Conservation (phyloP, 2,329 filamentous ascomycete species). For the Metarhizium anisopliae region DNA sequence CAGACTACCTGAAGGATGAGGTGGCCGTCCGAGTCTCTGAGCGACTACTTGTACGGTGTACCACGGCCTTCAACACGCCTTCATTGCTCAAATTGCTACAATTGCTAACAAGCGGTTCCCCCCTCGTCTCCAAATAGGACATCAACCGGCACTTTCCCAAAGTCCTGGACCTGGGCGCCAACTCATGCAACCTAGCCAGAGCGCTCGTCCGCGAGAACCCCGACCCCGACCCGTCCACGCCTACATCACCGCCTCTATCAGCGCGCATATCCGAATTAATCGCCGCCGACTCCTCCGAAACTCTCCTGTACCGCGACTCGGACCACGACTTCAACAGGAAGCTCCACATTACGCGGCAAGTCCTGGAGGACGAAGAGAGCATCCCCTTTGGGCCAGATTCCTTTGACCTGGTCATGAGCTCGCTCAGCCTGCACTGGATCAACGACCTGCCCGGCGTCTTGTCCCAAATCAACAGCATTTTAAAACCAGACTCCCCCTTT, state of each 20-base stretch:
- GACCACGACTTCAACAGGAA: slow-evolving; percentile 64
- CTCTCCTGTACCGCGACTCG: slow-evolving; percentile 72
- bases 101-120: background rate
- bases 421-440: slow-evolving; percentile 89
- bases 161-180: slow-evolving; percentile 88
- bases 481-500: slow-evolving; percentile 88
- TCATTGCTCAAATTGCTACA: background rate
- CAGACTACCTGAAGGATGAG: slow-evolving; percentile 91
- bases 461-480: slow-evolving; percentile 71
- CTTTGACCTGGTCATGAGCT: slow-evolving; percentile 88
- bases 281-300: slow-evolving; percentile 71
- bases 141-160: slow-evolving; percentile 81
- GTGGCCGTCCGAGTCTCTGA: slow-evolving; percentile 79
- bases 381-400: slow-evolving; percentile 67
- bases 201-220: slow-evolving; percentile 65
- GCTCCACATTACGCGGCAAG: slow-evolving; percentile 62
- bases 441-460: slow-evolving; percentile 87
- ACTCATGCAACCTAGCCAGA: slow-evolving; percentile 87
- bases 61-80: background rate
- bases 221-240: slow-evolving; percentile 47
- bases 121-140: slow-evolving; percentile 45
- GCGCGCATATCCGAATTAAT: slow-evolving; percentile 65
- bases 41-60: slow-evolving; percentile 57
- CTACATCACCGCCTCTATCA: slow-evolving; percentile 57
- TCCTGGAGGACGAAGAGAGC: slow-evolving; percentile 65